Evolutionary conservation across 106 monocot genomes (phyloP).

Genomic region (Agapanthus africanus): DNA sequence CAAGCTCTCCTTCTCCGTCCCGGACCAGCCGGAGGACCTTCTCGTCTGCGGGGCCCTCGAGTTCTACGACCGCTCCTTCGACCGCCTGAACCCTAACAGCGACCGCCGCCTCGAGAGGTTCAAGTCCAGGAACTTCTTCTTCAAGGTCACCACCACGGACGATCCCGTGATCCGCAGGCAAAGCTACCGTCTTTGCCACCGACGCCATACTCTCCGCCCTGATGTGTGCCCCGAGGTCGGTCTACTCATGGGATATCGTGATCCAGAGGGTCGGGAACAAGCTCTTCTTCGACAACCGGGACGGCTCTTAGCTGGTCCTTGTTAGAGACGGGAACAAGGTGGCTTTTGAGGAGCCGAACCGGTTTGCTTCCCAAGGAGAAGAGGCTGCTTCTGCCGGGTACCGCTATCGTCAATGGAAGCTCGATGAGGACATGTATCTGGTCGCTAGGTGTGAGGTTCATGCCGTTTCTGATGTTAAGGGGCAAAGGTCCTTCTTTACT

Average conservation of each 20-base stretch:
- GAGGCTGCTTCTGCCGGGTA: slow-evolving; percentile 82
- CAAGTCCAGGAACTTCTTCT: slow-evolving; percentile 81
- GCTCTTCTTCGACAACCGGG: slow-evolving; percentile 94
- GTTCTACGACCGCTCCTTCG: slow-evolving; percentile 69
- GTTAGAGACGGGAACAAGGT: slow-evolving; percentile 69
- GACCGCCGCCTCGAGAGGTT: slow-evolving; percentile 82
- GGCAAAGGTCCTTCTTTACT: slow-evolving; percentile 69
- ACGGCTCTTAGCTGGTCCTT: slow-evolving; percentile 88
- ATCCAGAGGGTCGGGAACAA: slow-evolving; percentile 94
- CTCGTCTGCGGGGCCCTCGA: slow-evolving; percentile 75
- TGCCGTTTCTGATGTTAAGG: slow-evolving; percentile 54
- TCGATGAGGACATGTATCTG: slow-evolving; percentile 70
- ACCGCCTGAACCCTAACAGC: slow-evolving; percentile 80
- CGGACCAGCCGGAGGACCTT: slow-evolving; percentile 87
- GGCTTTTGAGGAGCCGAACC: slow-evolving; percentile 85
- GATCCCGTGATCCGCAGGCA: slow-evolving; percentile 87
- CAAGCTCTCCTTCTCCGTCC: slow-evolving; percentile 77
- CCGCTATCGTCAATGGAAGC: slow-evolving; percentile 91
- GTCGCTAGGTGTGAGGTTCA: slow-evolving; percentile 93
- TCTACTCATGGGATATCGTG: slow-evolving; percentile 83
- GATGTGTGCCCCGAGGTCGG: slow-evolving; percentile 85
- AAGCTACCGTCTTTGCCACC: slow-evolving; percentile 87
- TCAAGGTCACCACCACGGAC: slow-evolving; percentile 87
- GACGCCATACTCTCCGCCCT: slow-evolving; percentile 84
- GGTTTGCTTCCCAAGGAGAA: slow-evolving; percentile 74